These are phyloP conservation scores for Venturia pyrina DNA, from an alignment of 2,329 filamentous ascomycete species.

Conservation along the genomic window DNA sequence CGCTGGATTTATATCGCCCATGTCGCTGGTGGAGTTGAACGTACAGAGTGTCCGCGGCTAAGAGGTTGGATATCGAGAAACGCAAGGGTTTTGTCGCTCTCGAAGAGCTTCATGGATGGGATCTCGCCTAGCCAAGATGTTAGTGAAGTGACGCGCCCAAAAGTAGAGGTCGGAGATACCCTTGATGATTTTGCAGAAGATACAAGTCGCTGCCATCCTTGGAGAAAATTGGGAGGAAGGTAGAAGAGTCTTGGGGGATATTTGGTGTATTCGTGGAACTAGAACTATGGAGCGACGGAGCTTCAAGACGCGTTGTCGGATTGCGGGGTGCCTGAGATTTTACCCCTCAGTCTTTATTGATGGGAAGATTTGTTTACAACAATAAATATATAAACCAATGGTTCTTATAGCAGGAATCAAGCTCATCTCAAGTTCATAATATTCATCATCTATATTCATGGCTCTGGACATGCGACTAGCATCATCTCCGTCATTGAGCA, in stretches of 20 bases:
- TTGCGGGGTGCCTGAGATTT: neutral
- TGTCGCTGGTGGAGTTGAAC: constrained; percentile 18
- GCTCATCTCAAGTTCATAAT: constrained; percentile 1
- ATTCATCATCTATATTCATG: neutral
- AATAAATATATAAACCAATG: neutral
- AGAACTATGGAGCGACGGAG: neutral
- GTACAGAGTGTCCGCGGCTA: constrained; percentile 78
- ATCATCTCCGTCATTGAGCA: neutral
- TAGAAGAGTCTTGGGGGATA: neutral
- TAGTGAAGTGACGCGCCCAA: constrained; percentile 9
- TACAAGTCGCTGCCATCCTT: constrained; percentile 52
- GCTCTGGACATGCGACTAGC: neutral
- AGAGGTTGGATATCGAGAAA: constrained; percentile 95
- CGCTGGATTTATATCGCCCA: neutral
- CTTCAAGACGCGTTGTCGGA: neutral
- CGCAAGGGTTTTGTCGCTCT: constrained; percentile 84
- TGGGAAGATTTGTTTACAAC: neutral
- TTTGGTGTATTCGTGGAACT: neutral
- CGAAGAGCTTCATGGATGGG: constrained; percentile 90
- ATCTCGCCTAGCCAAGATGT: constrained; percentile 63
- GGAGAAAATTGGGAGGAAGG: neutral
- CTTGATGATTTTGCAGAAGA: constrained; percentile 99
- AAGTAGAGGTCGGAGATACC: constrained; percentile 39
- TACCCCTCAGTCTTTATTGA: neutral
- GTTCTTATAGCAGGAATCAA: neutral